Evolutionary conservation across 306 rosid species (phyloP).

Genomic region (Inga laurina): DNA sequence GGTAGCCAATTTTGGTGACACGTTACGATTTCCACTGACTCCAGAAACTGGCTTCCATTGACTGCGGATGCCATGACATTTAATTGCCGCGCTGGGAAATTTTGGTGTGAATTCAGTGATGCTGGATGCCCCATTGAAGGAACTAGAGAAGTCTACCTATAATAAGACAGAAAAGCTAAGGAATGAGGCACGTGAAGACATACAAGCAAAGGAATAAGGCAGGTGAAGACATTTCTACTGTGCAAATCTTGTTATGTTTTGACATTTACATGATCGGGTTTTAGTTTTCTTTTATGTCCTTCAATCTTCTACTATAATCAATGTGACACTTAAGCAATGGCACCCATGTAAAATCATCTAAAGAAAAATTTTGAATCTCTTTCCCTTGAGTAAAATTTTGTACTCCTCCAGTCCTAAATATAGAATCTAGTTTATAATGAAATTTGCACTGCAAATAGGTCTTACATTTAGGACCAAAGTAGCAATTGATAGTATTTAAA

Average conservation of each 20-base stretch:
- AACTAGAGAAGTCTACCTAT: constrained; percentile 63
- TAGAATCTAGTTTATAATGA: too few species aligned
- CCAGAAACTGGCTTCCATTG: constrained; percentile 49
- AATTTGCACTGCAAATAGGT: too few species aligned
- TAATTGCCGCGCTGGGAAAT: constrained; percentile 47
- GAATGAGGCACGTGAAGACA: constrained; percentile 20
- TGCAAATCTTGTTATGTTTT: neutral
- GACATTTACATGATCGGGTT: neutral
- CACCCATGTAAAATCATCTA: constrained; percentile 15
- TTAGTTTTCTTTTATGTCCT: constrained; percentile 9
- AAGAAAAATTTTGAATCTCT: neutral
- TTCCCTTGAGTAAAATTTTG: neutral
- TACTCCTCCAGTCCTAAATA: too few species aligned
- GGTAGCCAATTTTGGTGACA: constrained; percentile 51
- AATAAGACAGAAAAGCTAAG: constrained; percentile 29
- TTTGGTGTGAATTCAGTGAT: constrained; percentile 51
- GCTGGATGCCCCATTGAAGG: constrained; percentile 56
- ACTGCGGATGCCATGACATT: constrained; percentile 41
- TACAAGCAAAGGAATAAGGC: constrained; percentile 21
- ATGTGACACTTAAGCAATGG: constrained; percentile 8
- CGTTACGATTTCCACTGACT: constrained; percentile 42
- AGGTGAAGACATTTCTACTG: constrained; percentile 16
- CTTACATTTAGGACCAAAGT: too few species aligned
- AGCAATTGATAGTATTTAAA: neutral
- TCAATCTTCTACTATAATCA: neutral